Conservation (phyloP, 352 stramenopile species). For the Phytophthora tentaculata region DNA sequence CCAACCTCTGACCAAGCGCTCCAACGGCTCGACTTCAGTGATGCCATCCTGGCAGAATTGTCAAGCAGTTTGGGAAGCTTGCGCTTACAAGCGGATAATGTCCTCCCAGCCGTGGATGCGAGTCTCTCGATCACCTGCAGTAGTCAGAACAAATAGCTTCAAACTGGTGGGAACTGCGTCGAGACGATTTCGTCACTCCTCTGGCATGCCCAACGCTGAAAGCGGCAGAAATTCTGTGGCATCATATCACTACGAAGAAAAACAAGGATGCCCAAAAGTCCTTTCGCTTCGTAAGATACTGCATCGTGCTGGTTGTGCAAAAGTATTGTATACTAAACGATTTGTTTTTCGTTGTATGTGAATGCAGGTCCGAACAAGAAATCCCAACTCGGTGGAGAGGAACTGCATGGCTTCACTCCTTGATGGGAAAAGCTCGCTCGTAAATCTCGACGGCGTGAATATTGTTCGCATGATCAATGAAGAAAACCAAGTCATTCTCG, state of each 20-base stretch:
- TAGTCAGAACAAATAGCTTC: constrained; percentile 6
- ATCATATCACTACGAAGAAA: constrained; percentile 34
- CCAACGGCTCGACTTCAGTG: constrained; percentile 23
- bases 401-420: constrained; percentile 33
- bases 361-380: constrained; percentile 15
- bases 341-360: not conserved
- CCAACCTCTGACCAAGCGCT: constrained; percentile 15
- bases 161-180: constrained; percentile 6
- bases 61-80: constrained; percentile 16
- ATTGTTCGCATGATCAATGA: constrained; percentile 36
- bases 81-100: constrained; percentile 15
- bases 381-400: constrained; percentile 26
- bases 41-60: constrained; percentile 25
- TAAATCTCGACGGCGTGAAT: constrained; percentile 31
- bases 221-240: constrained; percentile 29
- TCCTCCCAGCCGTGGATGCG: constrained; percentile 4
- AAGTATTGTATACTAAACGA: not conserved
- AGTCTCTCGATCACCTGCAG: constrained; percentile 12
- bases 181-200: constrained; percentile 32
- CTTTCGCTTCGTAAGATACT: constrained; percentile 32
- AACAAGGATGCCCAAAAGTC: constrained; percentile 33
- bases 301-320: not conserved
- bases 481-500: constrained; percentile 24
- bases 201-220: constrained; percentile 22
- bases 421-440: constrained; percentile 8